These are phyloP conservation scores for Hypomyces perniciosus DNA, from an alignment of 2,329 filamentous ascomycete species.

Conservation along the genomic window DNA sequence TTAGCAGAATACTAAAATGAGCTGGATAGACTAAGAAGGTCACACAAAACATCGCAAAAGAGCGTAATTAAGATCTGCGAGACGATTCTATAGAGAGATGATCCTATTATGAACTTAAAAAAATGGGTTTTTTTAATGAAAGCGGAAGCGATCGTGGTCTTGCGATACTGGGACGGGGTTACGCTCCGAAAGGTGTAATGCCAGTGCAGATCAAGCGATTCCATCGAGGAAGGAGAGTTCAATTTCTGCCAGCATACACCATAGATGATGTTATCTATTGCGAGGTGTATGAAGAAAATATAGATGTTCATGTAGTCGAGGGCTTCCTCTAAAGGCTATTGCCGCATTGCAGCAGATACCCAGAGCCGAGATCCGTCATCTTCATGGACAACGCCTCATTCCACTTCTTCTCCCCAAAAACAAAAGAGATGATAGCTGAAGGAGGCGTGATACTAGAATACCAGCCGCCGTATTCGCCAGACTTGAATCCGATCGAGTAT, in stretches of 20 bases:
- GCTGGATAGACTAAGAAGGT: too few relatives aligned
- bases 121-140: conserved; percentile 15
- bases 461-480: conserved; percentile 13
- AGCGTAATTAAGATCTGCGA: conserved; percentile 22
- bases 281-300: conserved; percentile 16
- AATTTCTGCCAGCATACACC: conserved; percentile 14
- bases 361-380: conserved; percentile 14
- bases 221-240: conserved; percentile 14
- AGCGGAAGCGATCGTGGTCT: conserved; percentile 13
- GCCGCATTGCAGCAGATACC: conserved; percentile 15
- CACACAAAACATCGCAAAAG: background rate
- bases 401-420: conserved; percentile 13
- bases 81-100: conserved; percentile 14
- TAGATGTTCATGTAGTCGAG: conserved; percentile 12
- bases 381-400: conserved; percentile 18
- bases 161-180: conserved; percentile 12
- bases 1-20: too few relatives aligned
- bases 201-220: conserved; percentile 14
- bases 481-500: conserved; percentile 14
- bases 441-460: conserved; percentile 14
- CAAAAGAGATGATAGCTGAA: conserved; percentile 10
- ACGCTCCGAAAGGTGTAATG: conserved; percentile 14
- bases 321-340: conserved; percentile 15
- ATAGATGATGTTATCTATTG: conserved; percentile 14
- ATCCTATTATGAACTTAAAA: conserved; percentile 11